Evolutionary conservation across 2,329 filamentous ascomycete genomes (phyloP), one percentile per base, ranked within the genome.

Genomic region (Beauveria sp.): DNA sequence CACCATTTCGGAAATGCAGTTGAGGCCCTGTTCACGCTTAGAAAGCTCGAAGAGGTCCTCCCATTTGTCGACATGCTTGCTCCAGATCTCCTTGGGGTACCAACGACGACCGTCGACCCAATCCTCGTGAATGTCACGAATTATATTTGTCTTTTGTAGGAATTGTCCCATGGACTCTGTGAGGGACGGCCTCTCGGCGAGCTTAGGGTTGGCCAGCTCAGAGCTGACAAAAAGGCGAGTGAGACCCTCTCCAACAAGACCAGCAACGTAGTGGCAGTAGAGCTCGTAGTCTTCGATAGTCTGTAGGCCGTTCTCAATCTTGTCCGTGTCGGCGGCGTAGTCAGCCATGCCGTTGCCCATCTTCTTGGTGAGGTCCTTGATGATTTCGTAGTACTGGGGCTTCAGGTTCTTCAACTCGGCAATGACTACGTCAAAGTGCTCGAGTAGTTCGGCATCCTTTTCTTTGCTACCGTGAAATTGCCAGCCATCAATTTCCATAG

Each of bases 311-410:
- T 91, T 86, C 66, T 84, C 79, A 68, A 92, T 91, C 75, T 89
- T 83, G 68, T 95, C 90, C 16, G 90, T 87, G 69, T 96, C 95
- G 67, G 89, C 81, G 46, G 85, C 90, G 73, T 96, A 99, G 76
- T 99, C 93, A 30, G 95, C 95, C 95, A 99, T 99, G 67, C 95
- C 95, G 70, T 98, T 93, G 65, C 93, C 93, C 95, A 99, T 99
- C 77, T 91, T 90, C 70, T 87, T 80, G 38, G 92, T 91, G 71
- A 98, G 96, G 69, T 98, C 93, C 75, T 88, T 88, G 76, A 99
- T 95, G 71, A 98, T 93, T 7, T 81, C 84, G 74, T 83, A 85
- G 78, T 99, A 98, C 61, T 84, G 85, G 54, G 86, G 84, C 79
- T 97, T 96, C 75, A 96, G 80, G 76, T 90, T 89, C 79, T 90